Conservation (phyloP, 2,329 filamentous ascomycete species). For the Cordyceps cateniannulata region DNA sequence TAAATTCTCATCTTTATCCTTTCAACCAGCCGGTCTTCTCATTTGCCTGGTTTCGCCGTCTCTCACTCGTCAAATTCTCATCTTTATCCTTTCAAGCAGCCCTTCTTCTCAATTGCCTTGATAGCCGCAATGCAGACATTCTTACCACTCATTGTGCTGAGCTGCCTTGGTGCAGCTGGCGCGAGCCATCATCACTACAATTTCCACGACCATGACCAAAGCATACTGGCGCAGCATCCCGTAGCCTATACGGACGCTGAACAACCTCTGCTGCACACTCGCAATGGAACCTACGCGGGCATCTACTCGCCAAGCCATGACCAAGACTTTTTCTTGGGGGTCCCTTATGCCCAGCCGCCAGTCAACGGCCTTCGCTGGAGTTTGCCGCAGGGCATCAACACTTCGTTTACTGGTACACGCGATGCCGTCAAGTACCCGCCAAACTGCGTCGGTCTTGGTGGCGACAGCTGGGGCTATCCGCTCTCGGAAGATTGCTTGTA, state of each 20-base stretch:
- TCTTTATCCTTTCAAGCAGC: not conserved
- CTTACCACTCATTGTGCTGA: not conserved
- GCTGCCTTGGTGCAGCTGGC: not conserved
- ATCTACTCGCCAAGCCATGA: conserved; percentile 23
- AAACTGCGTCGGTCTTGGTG: not conserved
- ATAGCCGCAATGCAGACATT: not conserved
- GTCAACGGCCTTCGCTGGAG: conserved; percentile 7
- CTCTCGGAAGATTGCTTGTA: not conserved
- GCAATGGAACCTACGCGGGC: conserved; percentile 30
- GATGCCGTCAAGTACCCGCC: not conserved
- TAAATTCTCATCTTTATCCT: not conserved
- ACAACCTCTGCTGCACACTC: not conserved
- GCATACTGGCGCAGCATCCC: not conserved
- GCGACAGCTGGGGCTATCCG: not conserved
- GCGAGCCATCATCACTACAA: not conserved
- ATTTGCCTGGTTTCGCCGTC: not conserved
- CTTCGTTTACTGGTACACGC: not conserved
- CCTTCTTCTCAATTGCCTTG: not conserved
- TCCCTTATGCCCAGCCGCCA: conserved; percentile 44
- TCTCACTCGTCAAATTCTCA: not conserved
- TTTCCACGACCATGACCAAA: not conserved
- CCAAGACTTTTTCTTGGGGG: conserved; percentile 44
- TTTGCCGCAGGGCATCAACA: not conserved
- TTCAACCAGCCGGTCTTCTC: not conserved
- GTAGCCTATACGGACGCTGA: not conserved